Evolutionary conservation across 202 grass and related monocot genomes (phyloP).

Genomic region (Dendrocalamus latiflorus): DNA sequence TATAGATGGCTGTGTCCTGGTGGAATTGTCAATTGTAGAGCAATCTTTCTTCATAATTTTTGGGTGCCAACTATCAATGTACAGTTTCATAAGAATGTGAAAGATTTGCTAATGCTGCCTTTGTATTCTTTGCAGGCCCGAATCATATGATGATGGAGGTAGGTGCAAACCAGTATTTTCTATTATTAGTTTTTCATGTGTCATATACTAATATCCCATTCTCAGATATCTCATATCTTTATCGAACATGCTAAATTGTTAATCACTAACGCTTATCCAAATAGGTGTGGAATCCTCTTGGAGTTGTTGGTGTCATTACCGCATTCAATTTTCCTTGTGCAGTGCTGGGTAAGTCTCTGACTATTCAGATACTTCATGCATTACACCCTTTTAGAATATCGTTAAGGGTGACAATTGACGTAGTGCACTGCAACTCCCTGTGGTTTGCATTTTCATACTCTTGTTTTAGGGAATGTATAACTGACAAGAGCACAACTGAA

Average conservation of each 20-base stretch:
- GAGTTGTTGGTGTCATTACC: slow-evolving; percentile 96
- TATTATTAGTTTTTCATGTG: background rate
- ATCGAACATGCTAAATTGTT: slow-evolving; percentile 1
- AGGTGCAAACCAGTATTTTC: background rate
- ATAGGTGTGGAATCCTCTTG: slow-evolving; percentile 99
- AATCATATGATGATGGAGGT: slow-evolving; percentile 99
- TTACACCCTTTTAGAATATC: slow-evolving; percentile 13
- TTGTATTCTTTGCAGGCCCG: slow-evolving; percentile 53
- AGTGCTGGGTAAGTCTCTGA: slow-evolving; percentile 67
- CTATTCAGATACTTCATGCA: background rate
- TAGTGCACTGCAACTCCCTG: background rate
- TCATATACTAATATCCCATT: background rate
- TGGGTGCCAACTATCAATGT: background rate
- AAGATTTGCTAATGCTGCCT: slow-evolving; percentile 7
- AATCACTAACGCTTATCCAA: slow-evolving; percentile 23
- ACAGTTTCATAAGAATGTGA: background rate
- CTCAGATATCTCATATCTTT: slow-evolving; percentile 5
- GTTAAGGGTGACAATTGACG: background rate
- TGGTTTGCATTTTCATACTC: background rate
- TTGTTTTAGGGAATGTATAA: background rate
- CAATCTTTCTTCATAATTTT: slow-evolving; percentile 5
- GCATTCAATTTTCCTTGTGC: slow-evolving; percentile 98
- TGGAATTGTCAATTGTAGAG: background rate
- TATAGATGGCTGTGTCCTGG: background rate
- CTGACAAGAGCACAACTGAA: background rate